Conservation (phyloP, 768 basidiomycete species). For the Mycena albidolilacea region DNA sequence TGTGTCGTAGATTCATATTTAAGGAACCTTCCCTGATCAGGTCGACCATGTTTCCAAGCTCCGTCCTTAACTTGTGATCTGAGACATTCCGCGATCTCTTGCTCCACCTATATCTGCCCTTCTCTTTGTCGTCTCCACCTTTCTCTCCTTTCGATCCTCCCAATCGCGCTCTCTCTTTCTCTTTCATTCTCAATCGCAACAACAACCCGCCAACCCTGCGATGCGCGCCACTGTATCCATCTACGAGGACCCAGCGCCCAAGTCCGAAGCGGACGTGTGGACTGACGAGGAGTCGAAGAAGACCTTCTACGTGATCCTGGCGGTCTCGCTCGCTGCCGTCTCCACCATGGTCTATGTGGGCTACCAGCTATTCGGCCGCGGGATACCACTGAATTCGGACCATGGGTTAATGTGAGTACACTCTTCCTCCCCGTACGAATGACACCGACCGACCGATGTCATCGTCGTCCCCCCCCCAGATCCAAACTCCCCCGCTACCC, state of each 20-base stretch:
- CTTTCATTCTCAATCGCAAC: neutral
- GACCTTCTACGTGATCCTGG: conserved; percentile 5
- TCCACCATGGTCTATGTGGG: conserved; percentile 12
- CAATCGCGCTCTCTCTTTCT: neutral
- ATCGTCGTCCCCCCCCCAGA: conserved; percentile 18
- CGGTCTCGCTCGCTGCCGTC: conserved; percentile 2
- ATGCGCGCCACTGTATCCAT: conserved; percentile 34
- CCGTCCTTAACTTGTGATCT: no score
- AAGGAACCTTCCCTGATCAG: no score
- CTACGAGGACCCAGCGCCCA: conserved; percentile 33
- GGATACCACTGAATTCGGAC: neutral
- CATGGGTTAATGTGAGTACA: conserved; percentile 16
- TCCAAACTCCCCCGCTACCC: conserved; percentile 11
- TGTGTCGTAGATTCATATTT: no score
- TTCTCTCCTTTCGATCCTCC: neutral
- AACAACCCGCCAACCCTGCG: neutral
- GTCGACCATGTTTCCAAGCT: no score
- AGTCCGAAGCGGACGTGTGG: conserved; percentile 28
- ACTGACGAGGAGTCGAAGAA: conserved; percentile 21
- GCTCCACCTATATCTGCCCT: neutral
- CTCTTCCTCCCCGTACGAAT: neutral
- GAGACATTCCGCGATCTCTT: neutral
- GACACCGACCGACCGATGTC: neutral
- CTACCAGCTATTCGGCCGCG: neutral
- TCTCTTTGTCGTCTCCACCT: neutral